These are phyloP conservation scores for Stromatinia cepivora DNA, from an alignment of 2,329 filamentous ascomycete species.

Conservation along the genomic window DNA sequence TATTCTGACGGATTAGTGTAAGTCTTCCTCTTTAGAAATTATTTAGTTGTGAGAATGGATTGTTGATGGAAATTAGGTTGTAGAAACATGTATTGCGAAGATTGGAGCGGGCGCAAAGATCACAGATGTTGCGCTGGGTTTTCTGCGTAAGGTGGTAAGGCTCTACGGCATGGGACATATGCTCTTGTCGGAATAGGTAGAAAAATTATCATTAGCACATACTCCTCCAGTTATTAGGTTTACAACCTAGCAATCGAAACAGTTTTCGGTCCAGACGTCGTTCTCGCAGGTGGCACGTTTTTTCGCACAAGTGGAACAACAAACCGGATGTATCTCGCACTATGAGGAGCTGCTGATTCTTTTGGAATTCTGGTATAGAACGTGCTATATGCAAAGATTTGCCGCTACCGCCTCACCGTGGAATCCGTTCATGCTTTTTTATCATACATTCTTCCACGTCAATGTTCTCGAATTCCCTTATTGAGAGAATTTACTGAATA, in stretches of 20 bases:
- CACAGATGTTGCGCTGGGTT: conserved; percentile 45
- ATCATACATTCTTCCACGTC: conserved; percentile 24
- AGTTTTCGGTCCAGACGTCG: conserved; percentile 44
- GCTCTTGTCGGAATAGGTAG: conserved; percentile 16
- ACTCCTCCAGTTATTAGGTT: not conserved
- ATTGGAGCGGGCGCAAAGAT: conserved; percentile 45
- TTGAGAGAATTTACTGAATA: no score
- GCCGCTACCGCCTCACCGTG: conserved; percentile 37
- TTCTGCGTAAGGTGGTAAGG: conserved; percentile 43
- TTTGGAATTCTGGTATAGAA: conserved; percentile 42
- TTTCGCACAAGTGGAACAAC: conserved; percentile 32
- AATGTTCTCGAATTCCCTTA: conserved; percentile 26
- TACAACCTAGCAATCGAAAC: conserved; percentile 12
- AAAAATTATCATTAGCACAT: not conserved
- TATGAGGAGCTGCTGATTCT: conserved; percentile 41
- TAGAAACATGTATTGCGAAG: conserved; percentile 29
- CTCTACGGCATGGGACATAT: conserved; percentile 34
- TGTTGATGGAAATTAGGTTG: not conserved
- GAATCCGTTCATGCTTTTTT: conserved; percentile 25
- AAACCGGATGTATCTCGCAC: conserved; percentile 38
- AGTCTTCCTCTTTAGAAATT: not conserved
- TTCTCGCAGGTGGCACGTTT: conserved; percentile 43
- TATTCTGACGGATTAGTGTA: conserved; percentile 50
- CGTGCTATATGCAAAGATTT: conserved; percentile 41
- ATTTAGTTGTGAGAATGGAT: not conserved